Base-by-base conservation (phyloP, 2,329 filamentous ascomycete species). In the Lachnellula arida region DNA sequence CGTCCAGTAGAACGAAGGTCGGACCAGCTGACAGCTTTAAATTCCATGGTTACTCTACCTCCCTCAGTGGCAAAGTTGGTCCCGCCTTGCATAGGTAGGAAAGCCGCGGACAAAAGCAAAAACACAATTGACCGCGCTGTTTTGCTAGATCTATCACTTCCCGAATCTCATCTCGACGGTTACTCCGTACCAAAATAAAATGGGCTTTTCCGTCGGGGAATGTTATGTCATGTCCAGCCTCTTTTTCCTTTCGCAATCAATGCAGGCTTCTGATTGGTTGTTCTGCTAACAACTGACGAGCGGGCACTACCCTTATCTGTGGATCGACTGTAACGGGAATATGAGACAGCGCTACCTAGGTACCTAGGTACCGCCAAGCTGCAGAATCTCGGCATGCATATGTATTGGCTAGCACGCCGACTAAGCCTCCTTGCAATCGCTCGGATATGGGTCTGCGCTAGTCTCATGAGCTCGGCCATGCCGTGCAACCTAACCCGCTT, bases 251-350 rank as follows among this genome's bases (percentile, higher is more conserved):
- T 17, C 11, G 6, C 15, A 11, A 15, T 14, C 11, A 44, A 22
- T 8, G 12, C 17, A 5, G 5, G 4, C 19, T 14, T 44, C 19
- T 55, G 37, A 59, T 55, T 58, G 46, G 58, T 49, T 35, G 43
- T 19, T 15, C 2, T 42, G 14, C n/a, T 11, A n/a, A 15, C 17
- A 35, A 40, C 43, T 51, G 51, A 54, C 52, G 54, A 44, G 50
- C 59, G 59, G 52, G 49, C 50, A 40, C 57, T 49, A 53, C 42
- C 40, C 55, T 64, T 64, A 64, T 64, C 62, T 61, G 51, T 63
- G 62, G 60, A 62, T 61, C 53, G 32, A 32, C 25, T 9, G 28
- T 32, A 32, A 32, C 22, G 22, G 22, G 22, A 23, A 59, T 28
- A 49, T 55, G 56, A 57, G 58, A 58, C 56, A 11, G 28, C 28